Evolutionary conservation across 1,139 yeast genomes (phyloP), one percentile per base, ranked within the genome.

Genomic region (Yamadazyma buinensis): DNA sequence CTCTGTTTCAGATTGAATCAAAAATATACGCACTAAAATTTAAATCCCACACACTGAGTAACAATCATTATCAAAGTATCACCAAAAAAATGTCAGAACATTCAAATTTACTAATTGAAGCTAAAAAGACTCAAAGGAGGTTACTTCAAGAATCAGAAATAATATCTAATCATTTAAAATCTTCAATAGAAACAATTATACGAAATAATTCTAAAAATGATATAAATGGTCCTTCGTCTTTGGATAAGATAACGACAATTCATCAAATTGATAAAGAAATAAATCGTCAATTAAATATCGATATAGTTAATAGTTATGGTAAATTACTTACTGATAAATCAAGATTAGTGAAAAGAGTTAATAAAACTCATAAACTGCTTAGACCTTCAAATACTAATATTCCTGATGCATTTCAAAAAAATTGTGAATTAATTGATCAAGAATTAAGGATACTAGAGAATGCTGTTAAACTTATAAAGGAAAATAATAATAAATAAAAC

Each of bases 401-500:
- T 7, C 67, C 67, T 17, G 53, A 49, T 25, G 7, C 5, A 17
- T 53, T 74, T 8, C 78, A 72, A 44, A 44, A 52, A n/a, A 51
- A 61, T 31, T 56, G 65, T 4, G 79, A 73, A 40, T 36, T 59
- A 7, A 46, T 71, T 3, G 77, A 75, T 47, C 72, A 67, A 38
- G 70, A 72, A 23, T 45, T 75, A 29, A 54, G 80, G 26, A 65
- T 72, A 7, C 49, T 75, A 23, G 80, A 75, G 43, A 51, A 59
- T 32, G 59, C 69, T 1, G 35, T 55, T 17, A 46, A 43, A 23
- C 38, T 49, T 49, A 59, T 38, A 23, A 45, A 22, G 9, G 30
- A 21, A n/a, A 24, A 26, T 21, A 29, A 17, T 7, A 13, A 18
- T n/a, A n/a, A n/a, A n/a, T n/a, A n/a, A n/a, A n/a, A n/a, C n/a